Evolutionary conservation across 192 early-diverging fungal genomes (phyloP).

Genomic region (Coemansia sp.): DNA sequence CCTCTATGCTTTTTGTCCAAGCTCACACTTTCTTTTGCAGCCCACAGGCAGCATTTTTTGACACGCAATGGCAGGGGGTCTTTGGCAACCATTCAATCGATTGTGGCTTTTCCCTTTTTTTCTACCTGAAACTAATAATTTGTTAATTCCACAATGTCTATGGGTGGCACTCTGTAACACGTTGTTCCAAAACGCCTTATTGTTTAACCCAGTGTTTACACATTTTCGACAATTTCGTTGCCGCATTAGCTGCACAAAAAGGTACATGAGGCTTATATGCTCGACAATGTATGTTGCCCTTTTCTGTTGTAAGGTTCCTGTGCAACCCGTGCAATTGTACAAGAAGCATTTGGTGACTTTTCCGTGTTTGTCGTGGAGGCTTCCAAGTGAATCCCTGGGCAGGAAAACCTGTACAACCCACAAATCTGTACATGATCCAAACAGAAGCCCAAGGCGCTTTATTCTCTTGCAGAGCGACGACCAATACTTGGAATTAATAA

Average conservation of each 20-base stretch:
- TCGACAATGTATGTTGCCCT: background rate
- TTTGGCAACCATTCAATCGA: background rate
- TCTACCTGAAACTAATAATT: background rate
- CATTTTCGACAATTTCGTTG: background rate
- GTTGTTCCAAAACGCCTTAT: background rate
- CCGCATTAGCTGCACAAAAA: background rate
- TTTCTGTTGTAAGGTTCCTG: constrained; percentile 4
- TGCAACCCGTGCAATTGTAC: background rate
- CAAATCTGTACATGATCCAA: background rate
- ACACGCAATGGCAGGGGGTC: background rate
- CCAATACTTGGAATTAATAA: background rate
- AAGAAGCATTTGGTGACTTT: background rate
- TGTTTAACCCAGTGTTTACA: constrained; percentile 1
- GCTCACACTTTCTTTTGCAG: background rate
- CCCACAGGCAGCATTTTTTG: background rate
- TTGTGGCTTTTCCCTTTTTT: background rate
- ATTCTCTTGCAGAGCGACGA: background rate
- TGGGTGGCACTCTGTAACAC: background rate
- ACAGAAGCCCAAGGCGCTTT: background rate
- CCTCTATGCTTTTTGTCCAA: background rate
- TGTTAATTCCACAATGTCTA: background rate
- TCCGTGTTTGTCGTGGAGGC: background rate
- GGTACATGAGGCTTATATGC: background rate
- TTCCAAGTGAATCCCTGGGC: background rate
- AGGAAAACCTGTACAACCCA: background rate